These are phyloP conservation scores for Mycena sanguinolenta DNA, from an alignment of 768 basidiomycete genomes.

Conservation along the genomic window DNA sequence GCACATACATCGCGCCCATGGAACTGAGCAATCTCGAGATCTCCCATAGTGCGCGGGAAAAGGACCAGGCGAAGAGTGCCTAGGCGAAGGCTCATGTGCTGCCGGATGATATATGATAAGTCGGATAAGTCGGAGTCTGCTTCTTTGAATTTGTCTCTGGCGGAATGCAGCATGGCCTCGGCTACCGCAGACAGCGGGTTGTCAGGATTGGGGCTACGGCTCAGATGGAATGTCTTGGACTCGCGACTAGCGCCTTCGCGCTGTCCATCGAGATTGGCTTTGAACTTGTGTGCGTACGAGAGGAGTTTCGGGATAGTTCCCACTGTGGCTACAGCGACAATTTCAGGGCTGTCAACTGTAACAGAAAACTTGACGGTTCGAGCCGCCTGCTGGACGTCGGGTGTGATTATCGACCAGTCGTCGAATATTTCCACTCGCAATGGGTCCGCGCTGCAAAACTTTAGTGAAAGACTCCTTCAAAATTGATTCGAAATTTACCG, in stretches of 20 bases:
- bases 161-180: conserved; percentile 84
- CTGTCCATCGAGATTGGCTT: conserved; percentile 78
- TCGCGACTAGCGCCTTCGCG: conserved; percentile 82
- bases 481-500: conserved; percentile 69
- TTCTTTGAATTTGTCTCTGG: conserved; percentile 79
- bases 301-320: conserved; percentile 84
- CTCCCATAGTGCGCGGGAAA: conserved; percentile 85
- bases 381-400: conserved; percentile 55
- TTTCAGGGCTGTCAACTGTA: conserved; percentile 76
- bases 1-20: conserved; percentile 77
- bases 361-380: conserved; percentile 79
- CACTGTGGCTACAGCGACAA: conserved; percentile 77
- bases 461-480: not conserved
- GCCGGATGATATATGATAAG: conserved; percentile 73
- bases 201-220: conserved; percentile 78
- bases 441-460: conserved; percentile 75
- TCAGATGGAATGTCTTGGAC: conserved; percentile 82
- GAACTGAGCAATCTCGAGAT: conserved; percentile 84
- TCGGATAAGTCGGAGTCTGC: conserved; percentile 68
- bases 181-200: conserved; percentile 90
- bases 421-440: conserved; percentile 81
- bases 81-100: conserved; percentile 81
- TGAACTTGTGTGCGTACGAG: conserved; percentile 81
- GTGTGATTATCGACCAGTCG: conserved; percentile 77
- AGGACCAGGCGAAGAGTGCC: conserved; percentile 75